A percentile compares a stretch with the other conserved stretches of the same genome.
Conservation (phyloP, 257 asterid genomes). For the Echium plantagineum region DNA sequence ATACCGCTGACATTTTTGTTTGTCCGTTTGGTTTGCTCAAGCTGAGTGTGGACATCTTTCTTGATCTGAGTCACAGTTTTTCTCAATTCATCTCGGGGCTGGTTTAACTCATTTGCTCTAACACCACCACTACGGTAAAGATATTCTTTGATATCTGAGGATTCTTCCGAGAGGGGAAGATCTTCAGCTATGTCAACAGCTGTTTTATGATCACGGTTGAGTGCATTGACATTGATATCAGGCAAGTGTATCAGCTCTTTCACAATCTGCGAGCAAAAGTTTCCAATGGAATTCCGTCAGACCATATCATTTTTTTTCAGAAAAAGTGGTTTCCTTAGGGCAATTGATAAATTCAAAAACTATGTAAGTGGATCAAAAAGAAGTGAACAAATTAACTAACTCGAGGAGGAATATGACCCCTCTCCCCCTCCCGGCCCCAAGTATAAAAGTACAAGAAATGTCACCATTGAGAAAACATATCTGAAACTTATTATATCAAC, state of each 20-base stretch:
- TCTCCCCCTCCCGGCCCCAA: too few species aligned
- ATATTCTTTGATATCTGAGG: constrained; percentile 33
- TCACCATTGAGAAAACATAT: too few species aligned
- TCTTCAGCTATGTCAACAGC: constrained; percentile 48
- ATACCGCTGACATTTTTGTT: constrained; percentile 38
- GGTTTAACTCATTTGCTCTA: constrained; percentile 36
- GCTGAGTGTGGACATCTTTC: constrained; percentile 40
- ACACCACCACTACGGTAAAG: constrained; percentile 36
- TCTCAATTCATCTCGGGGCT: too few species aligned
- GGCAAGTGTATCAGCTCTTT: constrained; percentile 35
- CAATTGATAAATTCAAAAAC: too few species aligned
- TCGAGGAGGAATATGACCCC: too few species aligned
- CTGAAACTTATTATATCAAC: too few species aligned
- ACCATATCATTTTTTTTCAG: too few species aligned
- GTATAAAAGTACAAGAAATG: too few species aligned
- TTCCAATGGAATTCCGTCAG: neutral
- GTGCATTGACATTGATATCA: constrained; percentile 40
- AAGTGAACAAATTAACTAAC: too few species aligned
- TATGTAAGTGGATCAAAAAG: too few species aligned
- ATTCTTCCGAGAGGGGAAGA: constrained; percentile 41
- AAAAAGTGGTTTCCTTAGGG: too few species aligned
- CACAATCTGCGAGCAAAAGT: constrained; percentile 27
- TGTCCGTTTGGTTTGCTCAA: constrained; percentile 43
- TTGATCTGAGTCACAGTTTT: constrained; percentile 27
- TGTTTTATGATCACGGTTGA: constrained; percentile 46